Percentiles rank a stretch among this genome's conserved stretches.
Conservation (phyloP, 2,329 filamentous ascomycete species). For the Colletotrichum theobromicola region DNA sequence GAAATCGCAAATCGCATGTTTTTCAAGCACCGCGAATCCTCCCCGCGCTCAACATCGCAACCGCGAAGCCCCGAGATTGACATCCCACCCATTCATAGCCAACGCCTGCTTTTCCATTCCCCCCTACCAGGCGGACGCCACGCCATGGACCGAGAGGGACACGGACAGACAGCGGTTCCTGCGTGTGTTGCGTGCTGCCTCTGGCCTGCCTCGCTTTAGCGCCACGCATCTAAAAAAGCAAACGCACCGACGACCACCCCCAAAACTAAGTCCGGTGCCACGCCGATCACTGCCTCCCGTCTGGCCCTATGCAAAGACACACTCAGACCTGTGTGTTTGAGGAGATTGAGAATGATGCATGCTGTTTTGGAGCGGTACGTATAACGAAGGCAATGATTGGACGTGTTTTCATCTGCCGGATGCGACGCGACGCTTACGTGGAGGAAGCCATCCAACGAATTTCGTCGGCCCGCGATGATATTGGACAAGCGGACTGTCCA, state of each 20-base stretch:
- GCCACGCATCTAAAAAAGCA: not conserved
- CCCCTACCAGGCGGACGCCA: not conserved
- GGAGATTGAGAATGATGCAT: not conserved
- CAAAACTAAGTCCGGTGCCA: not conserved
- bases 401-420: not conserved
- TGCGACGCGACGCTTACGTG: not conserved
- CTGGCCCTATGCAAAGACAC: not conserved
- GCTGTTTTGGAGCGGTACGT: not conserved
- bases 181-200: not conserved
- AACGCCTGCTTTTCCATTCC: not conserved
- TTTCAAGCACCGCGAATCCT: not conserved
- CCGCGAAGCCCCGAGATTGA: not conserved
- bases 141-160: not conserved
- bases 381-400: not conserved
- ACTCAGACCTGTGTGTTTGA: not conserved
- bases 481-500: not conserved
- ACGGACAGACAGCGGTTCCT: constrained; percentile 7
- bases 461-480: not conserved
- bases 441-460: not conserved
- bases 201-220: not conserved
- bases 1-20: not conserved
- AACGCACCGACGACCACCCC: not conserved
- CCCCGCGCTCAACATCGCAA: not conserved
- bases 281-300: not conserved
- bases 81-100: not conserved